Percentiles rank a stretch among this genome's conserved stretches.
Evolutionary conservation across 768 basidiomycete genomes (phyloP).

Genomic region (Chalciporus sphaerocephalus): DNA sequence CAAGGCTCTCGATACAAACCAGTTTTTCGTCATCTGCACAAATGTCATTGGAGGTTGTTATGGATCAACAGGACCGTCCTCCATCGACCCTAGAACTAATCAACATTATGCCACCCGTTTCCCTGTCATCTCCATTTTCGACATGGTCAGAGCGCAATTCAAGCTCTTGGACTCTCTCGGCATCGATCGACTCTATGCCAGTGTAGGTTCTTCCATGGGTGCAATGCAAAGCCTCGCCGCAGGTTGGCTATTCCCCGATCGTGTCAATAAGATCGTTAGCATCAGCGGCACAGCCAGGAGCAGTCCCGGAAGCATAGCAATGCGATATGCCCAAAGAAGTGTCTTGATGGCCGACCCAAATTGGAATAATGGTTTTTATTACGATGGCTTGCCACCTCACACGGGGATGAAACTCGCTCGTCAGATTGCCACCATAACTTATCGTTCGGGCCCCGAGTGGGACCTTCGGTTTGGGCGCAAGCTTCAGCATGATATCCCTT

Average conservation of each 20-base stretch:
- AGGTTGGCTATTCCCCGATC: constrained; percentile 86
- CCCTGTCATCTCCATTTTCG: constrained; percentile 89
- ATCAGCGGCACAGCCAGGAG: constrained; percentile 95
- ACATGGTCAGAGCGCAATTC: constrained; percentile 96
- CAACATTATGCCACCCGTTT: constrained; percentile 85
- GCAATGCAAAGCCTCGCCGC: constrained; percentile 96
- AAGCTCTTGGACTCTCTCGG: constrained; percentile 77
- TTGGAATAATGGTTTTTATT: constrained; percentile 99
- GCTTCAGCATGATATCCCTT: constrained; percentile 36
- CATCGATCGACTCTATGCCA: constrained; percentile 84
- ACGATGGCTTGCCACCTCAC: constrained; percentile 91
- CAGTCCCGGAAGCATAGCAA: constrained; percentile 87
- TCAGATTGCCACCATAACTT: constrained; percentile 98
- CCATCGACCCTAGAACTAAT: constrained; percentile 63
- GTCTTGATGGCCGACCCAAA: constrained; percentile 99
- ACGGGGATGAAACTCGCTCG: constrained; percentile 98
- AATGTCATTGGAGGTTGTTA: constrained; percentile 98
- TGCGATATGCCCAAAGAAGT: constrained; percentile 94
- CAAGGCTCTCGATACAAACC: constrained; percentile 87
- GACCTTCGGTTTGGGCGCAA: constrained; percentile 94
- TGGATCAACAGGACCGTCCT: constrained; percentile 93
- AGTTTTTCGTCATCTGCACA: constrained; percentile 91
- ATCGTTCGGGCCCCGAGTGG: constrained; percentile 99
- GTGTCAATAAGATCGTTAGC: constrained; percentile 86
- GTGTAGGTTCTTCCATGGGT: constrained; percentile 94